Base-by-base conservation (phyloP, 2,329 filamentous ascomycete species). In the Leptodontidium sp. region DNA sequence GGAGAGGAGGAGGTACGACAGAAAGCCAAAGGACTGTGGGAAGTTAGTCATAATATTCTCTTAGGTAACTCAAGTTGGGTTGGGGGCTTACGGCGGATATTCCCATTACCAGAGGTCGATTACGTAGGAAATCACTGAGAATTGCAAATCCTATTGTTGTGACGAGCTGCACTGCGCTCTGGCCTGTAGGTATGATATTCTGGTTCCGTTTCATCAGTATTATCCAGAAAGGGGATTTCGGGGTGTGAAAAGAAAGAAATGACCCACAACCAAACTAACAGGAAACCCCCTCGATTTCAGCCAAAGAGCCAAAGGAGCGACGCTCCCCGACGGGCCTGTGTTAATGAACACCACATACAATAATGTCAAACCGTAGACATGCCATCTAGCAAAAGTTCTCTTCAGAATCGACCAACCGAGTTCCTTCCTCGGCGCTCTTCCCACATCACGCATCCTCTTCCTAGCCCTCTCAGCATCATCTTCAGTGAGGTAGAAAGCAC, bases 81-180 rank as follows among this genome's bases (percentile, higher is more conserved):
- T 26, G 24, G 24, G 6, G 57, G 70, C 70, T 17, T 62, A 75
- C 74, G 1, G 77, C 77, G 14, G 77, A 73, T 8, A 79, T 73
- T 8, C 74, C 77, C 78, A 80, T 80, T 50, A 79, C 73, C 9
- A 72, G 49, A 4, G 78, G 57, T 7, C 57, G n/a, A 45, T 75
- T 75, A 1, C 75, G 75, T 5, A 82, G 79, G 5, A 84, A 81
- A 38, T 88, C 86, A 11, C 85, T 87, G 2, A 82, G 79, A 79
- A 86, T 87, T 9, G 86, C 86, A 70, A 86, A 86, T 5, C 79
- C 35, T 9, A 89, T 79, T 0, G 86, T 88, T 2, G 82, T 82
- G 1, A 87, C 80, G 0, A 87, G 82, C 68, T 87, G 84, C 1
- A 88, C 82, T 0, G 83, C 86, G 38, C 80, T 81, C 7, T 83